Conservation (phyloP, 192 early-diverging fungal species). For the Entrophospora sp. region DNA sequence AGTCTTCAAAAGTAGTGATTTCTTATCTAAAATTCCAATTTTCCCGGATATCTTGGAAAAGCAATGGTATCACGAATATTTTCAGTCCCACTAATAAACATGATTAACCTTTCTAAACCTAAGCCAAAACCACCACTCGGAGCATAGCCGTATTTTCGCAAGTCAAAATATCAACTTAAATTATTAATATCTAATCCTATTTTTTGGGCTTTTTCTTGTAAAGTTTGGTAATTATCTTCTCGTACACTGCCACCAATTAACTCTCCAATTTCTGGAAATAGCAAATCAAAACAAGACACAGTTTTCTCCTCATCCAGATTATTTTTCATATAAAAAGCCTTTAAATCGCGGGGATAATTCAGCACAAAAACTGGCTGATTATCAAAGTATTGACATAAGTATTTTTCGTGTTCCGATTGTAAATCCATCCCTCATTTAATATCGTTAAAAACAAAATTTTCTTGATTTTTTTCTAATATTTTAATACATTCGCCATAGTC, state of each 20-base stretch:
- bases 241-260: conserved; percentile 77
- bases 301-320: conserved; percentile 45
- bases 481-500: conserved; percentile 78
- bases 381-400: conserved; percentile 58
- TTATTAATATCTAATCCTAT: conserved; percentile 53
- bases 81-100: conserved; percentile 68
- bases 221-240: conserved; percentile 53
- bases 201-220: conserved; percentile 43
- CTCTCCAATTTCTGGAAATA: conserved; percentile 80
- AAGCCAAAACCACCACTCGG: conserved; percentile 90
- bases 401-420: conserved; percentile 83
- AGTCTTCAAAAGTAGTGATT: too few relatives aligned
- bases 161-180: conserved; percentile 78
- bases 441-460: conserved; percentile 55
- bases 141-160: conserved; percentile 69
- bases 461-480: conserved; percentile 46
- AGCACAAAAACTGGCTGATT: conserved; percentile 82
- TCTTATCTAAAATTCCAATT: too few relatives aligned
- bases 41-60: too few relatives aligned
- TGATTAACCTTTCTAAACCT: conserved; percentile 77
- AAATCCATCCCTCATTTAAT: conserved; percentile 58
- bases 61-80: conserved; percentile 68
- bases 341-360: conserved; percentile 70
- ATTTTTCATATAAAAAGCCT: conserved; percentile 85
- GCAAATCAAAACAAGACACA: conserved; percentile 74